Evolutionary conservation across 768 basidiomycete species (phyloP), one percentile per base, ranked within the genome.

Genomic region (Kwoniella sp.): DNA sequence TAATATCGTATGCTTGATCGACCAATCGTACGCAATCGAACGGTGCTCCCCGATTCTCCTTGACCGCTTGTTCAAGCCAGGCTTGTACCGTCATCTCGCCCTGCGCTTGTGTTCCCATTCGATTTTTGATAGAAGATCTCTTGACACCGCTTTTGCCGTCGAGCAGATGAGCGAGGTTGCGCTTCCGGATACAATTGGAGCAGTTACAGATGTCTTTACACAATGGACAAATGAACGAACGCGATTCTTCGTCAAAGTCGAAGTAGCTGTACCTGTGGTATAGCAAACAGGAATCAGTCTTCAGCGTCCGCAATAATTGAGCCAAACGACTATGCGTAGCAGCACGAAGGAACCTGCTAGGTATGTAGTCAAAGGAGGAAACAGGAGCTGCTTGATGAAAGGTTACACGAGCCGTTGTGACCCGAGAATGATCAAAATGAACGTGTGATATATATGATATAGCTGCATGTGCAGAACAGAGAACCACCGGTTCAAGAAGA

Each of bases 131-230:
- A 15, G 65, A 59, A 40, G 63, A 27, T 10, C 48, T 51, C 6
- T 46, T 48, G 19, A 64, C 46, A 4, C 73, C 73, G 24, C 21
- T 60, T 17, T 50, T 47, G 1, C 21, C 62, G 30, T 51, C 67
- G 1, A 74, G 55, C 7, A 74, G 64, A 64, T 72, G 70, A 1
- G 61, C 60, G 10, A 78, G 67, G 25, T 73, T 67, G 15, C 72
- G 70, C 48, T 72, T 74, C 26, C 71, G 56, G 9, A 79, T 64
- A 51, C 78, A 79, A 25, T 60, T 62, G 15, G 70, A 61, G 59
- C 78, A 79, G 47, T 77, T 75, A 60, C 78, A 79, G 63, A 69
- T 68, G 22, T 74, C 72, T 60, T 65, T 72, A 60, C 78, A 79
- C 8, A 71, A 68, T 1, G 78, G 78, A 57, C 78, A 79, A 58